Evolutionary conservation across 257 asterid genomes (phyloP).

Genomic region (Solanum sejunctum): DNA sequence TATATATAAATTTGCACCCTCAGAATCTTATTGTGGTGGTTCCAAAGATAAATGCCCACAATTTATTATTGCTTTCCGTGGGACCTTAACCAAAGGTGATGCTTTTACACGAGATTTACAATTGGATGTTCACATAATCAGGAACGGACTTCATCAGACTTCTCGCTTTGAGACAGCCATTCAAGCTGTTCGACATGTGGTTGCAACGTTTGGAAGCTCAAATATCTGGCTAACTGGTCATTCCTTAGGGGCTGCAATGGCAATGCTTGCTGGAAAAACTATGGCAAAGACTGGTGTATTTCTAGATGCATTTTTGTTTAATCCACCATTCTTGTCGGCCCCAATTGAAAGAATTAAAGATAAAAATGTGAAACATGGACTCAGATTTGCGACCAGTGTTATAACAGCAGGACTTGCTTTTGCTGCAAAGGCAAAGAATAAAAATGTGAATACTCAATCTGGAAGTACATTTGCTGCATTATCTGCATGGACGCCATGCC

Average conservation of each 20-base stretch:
- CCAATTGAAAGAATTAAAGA: slow-evolving; percentile 73
- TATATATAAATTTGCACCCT: slow-evolving; percentile 34
- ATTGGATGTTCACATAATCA: slow-evolving; percentile 48
- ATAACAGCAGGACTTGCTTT: slow-evolving; percentile 82
- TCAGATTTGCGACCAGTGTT: slow-evolving; percentile 68
- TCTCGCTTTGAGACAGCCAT: slow-evolving; percentile 64
- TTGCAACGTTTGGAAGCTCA: slow-evolving; percentile 50
- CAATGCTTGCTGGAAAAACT: slow-evolving; percentile 68
- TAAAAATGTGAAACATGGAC: slow-evolving; percentile 57
- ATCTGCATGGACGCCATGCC: slow-evolving; percentile 55
- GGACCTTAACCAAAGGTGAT: slow-evolving; percentile 75
- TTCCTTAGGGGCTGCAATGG: slow-evolving; percentile 85
- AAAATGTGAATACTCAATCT: slow-evolving; percentile 18
- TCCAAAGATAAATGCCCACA: slow-evolving; percentile 24
- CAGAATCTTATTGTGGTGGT: slow-evolving; percentile 4
- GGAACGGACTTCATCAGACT: slow-evolving; percentile 66
- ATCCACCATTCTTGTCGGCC: slow-evolving; percentile 79
- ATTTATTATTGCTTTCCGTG: slow-evolving; percentile 63
- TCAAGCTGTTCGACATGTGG: slow-evolving; percentile 58
- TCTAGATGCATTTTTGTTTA: slow-evolving; percentile 62
- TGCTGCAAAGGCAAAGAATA: slow-evolving; percentile 52
- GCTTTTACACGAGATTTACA: slow-evolving; percentile 58
- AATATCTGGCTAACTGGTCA: slow-evolving; percentile 78
- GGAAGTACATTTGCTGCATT: slow-evolving; percentile 34
- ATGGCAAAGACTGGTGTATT: slow-evolving; percentile 53